Percentiles rank a stretch among this genome's conserved stretches.
phyloP scores from a whole-genome alignment of 345 rosid species.

The Syzygium aromaticum region DNA sequence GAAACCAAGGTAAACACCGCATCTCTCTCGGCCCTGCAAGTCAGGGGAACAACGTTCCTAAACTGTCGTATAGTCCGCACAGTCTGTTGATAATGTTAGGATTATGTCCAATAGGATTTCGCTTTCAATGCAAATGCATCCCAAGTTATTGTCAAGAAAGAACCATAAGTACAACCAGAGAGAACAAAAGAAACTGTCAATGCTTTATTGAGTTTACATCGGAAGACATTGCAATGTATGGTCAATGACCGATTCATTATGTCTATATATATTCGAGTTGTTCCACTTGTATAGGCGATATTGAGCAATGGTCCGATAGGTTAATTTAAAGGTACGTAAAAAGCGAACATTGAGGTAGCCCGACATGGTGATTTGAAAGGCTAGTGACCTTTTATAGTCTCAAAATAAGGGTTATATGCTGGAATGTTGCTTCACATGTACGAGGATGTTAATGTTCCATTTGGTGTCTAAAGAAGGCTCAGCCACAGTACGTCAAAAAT shows the following conservation, averaged over 20 bases:
- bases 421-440: not conserved
- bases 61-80: not conserved
- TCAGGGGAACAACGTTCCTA: not conserved
- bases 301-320: not conserved
- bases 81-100: not conserved
- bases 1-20: constrained; percentile 46
- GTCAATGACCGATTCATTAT: not conserved
- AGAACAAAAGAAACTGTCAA: accelerated
- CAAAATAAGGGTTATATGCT: not conserved
- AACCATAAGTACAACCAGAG: not conserved
- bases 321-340: not conserved
- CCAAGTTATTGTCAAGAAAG: not conserved
- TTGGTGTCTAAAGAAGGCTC: not conserved
- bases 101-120: not conserved
- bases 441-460: not conserved
- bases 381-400: not conserved
- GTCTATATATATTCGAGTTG: not conserved
- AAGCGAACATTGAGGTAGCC: not conserved
- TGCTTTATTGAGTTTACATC: not conserved
- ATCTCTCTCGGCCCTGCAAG: not conserved
- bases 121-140: not conserved
- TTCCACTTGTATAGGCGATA: not conserved
- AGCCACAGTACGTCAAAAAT: not conserved
- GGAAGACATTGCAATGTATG: not conserved
- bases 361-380: not conserved